Evolutionary conservation across 2,329 filamentous ascomycete genomes (phyloP), one percentile per base, ranked within the genome.

Genomic region (Hymenoscyphus occultus): DNA sequence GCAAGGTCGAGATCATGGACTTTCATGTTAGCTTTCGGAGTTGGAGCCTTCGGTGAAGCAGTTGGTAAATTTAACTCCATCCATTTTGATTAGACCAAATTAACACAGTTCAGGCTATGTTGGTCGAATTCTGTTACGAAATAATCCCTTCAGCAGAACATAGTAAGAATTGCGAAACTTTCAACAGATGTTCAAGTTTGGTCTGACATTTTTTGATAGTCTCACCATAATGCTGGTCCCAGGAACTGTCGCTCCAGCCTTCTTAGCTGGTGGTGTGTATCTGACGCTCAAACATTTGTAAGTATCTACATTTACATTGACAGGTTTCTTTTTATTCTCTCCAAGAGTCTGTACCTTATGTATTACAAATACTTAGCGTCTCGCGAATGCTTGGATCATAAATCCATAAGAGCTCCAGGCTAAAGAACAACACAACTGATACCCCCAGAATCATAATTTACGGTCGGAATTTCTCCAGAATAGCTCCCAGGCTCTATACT

Each of bases 261-360:
- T 88, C 65, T 78, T 87, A 76, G 86, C 84, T 77, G 83, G 84
- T 9, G 69, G 82, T 73, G 82, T 88, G 74, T 88, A 88, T 78
- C 80, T 88, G 40, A 87, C 83, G 3, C 81, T 88, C 67, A 86
- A 87, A 74, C 85, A 87, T 78, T 74, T 84, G 71, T 68, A 59
- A 60, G 64, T 28, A 57, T 59, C 35, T 7, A 6, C 0, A 10
- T 35, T 35, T 35, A 2, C 9, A 5, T 35, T 10, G 28, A 3
- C 1, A 28, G 28, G 1, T 28, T 28, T 28, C 28, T 28, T 2
- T 28, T 28, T 28, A 28, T 28, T 28, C 28, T 2, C 28, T 28
- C 28, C 28, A 28, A 28, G 28, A 28, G 28, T 28, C 28, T 28
- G 28, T 28, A 28, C 3, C 1, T 28, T 28, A 28, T 28, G 28